Conservation (phyloP, 208 protist species). For the Trypanosoma brucei region DNA sequence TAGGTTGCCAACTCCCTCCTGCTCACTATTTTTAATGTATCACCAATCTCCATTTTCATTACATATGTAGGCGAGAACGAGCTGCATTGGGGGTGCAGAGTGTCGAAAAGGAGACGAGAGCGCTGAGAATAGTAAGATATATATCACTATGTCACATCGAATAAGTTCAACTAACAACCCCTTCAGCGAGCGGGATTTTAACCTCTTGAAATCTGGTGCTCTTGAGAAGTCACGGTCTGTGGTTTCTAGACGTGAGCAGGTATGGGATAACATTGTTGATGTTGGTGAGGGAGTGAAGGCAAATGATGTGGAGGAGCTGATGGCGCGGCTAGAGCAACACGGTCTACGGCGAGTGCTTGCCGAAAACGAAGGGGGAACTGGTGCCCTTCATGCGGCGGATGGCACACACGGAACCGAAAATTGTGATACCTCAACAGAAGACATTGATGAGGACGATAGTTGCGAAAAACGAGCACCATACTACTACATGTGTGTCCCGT, state of each 20-base stretch:
- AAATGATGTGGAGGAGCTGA: slow-evolving; percentile 56
- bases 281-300: slow-evolving; percentile 53
- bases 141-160: slow-evolving; percentile 5
- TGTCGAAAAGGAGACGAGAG: no score
- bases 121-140: no score
- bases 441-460: slow-evolving; percentile 3
- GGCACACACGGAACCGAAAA: not conserved
- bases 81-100: no score
- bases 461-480: slow-evolving; percentile 41
- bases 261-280: slow-evolving; percentile 42
- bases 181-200: not conserved
- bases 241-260: slow-evolving; percentile 24
- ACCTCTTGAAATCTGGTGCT: not conserved
- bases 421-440: slow-evolving; percentile 5
- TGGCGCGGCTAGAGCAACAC: slow-evolving; percentile 80
- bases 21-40: no score
- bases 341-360: slow-evolving; percentile 60
- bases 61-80: no score
- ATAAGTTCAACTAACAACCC: not conserved
- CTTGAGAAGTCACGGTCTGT: slow-evolving; percentile 28
- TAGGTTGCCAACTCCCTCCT: no score
- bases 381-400: no score
- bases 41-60: no score
- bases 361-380: slow-evolving; percentile 20
- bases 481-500: slow-evolving; percentile 86